A percentile compares a stretch with the other conserved stretches of the same genome.
phyloP scores from a whole-genome alignment of 2,329 filamentous ascomycete genomes.

The Nemania sp. region DNA sequence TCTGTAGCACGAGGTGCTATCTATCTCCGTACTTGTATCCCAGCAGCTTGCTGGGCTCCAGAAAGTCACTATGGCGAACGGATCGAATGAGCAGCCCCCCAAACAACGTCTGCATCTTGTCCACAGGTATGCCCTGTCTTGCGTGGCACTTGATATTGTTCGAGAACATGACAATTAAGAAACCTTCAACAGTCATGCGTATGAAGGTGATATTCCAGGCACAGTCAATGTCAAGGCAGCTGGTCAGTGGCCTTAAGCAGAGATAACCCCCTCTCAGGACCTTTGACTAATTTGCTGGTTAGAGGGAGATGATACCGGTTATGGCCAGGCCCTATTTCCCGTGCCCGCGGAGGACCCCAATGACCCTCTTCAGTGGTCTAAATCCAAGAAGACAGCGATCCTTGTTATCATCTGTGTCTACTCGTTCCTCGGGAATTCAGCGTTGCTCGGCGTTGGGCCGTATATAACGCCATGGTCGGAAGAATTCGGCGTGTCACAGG shows the following conservation, averaged over 20 bases:
- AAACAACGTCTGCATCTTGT: constrained; percentile 4
- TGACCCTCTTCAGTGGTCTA: constrained; percentile 56
- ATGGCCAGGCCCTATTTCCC: constrained; percentile 64
- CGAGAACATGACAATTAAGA: not conserved
- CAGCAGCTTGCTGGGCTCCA: not conserved
- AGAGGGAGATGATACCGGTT: constrained; percentile 63
- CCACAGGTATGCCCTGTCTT: constrained; percentile 11
- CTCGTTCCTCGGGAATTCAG: constrained; percentile 62
- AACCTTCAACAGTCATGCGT: constrained; percentile 47
- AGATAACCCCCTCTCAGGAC: not conserved
- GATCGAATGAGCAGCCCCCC: not conserved
- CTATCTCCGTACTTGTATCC: not conserved
- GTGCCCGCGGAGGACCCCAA: constrained; percentile 65
- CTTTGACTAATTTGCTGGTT: not conserved
- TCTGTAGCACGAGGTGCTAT: not conserved
- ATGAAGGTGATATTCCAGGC: constrained; percentile 59
- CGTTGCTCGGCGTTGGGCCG: constrained; percentile 60
- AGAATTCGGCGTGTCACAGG: constrained; percentile 55
- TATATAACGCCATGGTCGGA: constrained; percentile 61
- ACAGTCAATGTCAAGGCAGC: constrained; percentile 56
- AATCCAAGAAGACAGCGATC: constrained; percentile 60
- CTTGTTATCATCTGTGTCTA: constrained; percentile 58
- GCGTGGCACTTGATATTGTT: not conserved
- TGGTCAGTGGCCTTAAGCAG: constrained; percentile 30
- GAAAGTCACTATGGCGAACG: constrained; percentile 10